phyloP scores from a whole-genome alignment of 1,139 yeast genomes.

The Diutina siamensis region DNA sequence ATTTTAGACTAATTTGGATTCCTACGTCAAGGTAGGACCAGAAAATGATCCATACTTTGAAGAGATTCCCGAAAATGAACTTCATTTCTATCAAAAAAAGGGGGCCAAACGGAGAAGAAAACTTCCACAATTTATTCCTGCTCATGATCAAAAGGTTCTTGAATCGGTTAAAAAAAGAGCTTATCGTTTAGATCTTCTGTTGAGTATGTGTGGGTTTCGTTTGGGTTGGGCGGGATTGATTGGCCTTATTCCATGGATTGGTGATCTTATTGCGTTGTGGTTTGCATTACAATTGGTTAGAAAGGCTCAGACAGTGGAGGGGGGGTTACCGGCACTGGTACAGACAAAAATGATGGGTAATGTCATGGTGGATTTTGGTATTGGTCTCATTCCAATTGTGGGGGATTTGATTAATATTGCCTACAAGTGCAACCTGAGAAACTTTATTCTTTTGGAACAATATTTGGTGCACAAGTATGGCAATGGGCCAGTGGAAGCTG shows the following conservation, averaged over 20 bases:
- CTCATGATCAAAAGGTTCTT: constrained; percentile 40
- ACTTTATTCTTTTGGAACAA: constrained; percentile 52
- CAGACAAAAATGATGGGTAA: constrained; percentile 47
- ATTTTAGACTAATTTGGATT: constrained; percentile 25
- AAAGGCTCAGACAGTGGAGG: constrained; percentile 45
- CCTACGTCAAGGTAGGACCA: constrained; percentile 8
- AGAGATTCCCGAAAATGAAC: constrained; percentile 35
- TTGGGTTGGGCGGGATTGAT: constrained; percentile 66
- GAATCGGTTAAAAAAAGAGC: constrained; percentile 48
- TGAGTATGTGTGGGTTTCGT: constrained; percentile 51
- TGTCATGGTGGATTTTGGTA: constrained; percentile 49
- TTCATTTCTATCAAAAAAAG: constrained; percentile 32
- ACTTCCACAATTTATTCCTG: constrained; percentile 45
- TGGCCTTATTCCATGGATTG: constrained; percentile 58
- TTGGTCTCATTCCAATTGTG: constrained; percentile 63
- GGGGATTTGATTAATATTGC: constrained; percentile 60
- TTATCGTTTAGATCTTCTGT: constrained; percentile 51
- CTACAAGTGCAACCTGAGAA: constrained; percentile 68
- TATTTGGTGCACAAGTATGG: constrained; percentile 36
- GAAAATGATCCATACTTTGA: constrained; percentile 36
- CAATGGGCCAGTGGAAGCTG: too few species aligned
- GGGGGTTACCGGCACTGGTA: constrained; percentile 46
- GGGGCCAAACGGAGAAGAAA: constrained; percentile 36
- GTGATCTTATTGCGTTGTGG: constrained; percentile 39
- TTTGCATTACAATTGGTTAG: constrained; percentile 40